Conservation (phyloP, 2,329 filamentous ascomycete genomes). For the Sclerotinia sclerotiorum region DNA sequence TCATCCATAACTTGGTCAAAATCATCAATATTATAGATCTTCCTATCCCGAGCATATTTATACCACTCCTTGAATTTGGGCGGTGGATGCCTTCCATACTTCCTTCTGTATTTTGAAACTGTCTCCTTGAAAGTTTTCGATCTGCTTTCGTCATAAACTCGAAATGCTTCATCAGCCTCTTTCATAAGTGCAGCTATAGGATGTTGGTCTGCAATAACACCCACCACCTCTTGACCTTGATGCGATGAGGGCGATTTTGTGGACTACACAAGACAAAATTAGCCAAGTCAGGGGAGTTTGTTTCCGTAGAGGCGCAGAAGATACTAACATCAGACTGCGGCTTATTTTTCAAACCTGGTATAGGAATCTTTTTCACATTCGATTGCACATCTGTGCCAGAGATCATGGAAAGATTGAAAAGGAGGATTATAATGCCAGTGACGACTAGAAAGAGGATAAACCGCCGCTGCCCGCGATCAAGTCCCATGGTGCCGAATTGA, state of each 20-base stretch:
- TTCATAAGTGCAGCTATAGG: conserved; percentile 40
- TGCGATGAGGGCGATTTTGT: conserved; percentile 35
- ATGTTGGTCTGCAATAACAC: conserved; percentile 34
- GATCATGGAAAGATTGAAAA: conserved; percentile 36
- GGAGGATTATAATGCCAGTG: conserved; percentile 32
- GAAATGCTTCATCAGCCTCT: conserved; percentile 38
- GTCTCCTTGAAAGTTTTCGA: conserved; percentile 52
- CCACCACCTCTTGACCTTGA: conserved; percentile 31
- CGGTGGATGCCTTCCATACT: conserved; percentile 60
- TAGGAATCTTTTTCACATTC: conserved; percentile 33
- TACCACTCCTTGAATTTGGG: conserved; percentile 64
- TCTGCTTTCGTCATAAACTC: conserved; percentile 38
- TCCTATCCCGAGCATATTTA: conserved; percentile 50
- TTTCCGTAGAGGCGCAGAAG: not conserved
- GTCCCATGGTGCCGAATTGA: conserved; percentile 28
- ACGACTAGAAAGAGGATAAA: conserved; percentile 32
- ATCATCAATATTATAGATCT: conserved; percentile 60
- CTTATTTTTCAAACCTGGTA: conserved; percentile 27
- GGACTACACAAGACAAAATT: conserved; percentile 25
- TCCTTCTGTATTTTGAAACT: conserved; percentile 55
- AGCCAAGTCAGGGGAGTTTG: not conserved
- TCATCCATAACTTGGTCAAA: conserved; percentile 66
- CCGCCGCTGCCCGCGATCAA: conserved; percentile 33
- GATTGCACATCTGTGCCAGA: conserved; percentile 34
- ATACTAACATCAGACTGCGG: conserved; percentile 28